These are phyloP conservation scores for Saccharomycopsis malanga DNA, from an alignment of 805 yeast genomes.

Conservation along the genomic window DNA sequence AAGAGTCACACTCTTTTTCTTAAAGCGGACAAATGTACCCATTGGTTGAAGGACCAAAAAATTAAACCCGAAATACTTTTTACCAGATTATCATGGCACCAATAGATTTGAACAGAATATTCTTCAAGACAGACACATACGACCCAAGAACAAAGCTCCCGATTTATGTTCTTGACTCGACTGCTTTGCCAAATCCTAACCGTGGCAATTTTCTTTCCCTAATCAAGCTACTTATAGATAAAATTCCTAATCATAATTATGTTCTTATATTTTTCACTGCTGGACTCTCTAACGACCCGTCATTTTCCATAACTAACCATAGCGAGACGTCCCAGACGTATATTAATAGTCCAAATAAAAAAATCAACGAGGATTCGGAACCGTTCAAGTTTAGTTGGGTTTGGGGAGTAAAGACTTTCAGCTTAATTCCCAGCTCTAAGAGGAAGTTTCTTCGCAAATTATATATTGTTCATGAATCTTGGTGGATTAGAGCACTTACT, in stretches of 20 bases:
- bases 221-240: conserved; percentile 46
- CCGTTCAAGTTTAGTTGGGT: conserved; percentile 39
- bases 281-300: conserved; percentile 48
- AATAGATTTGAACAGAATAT: conserved; percentile 34
- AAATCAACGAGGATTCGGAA: conserved; percentile 32
- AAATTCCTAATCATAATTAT: conserved; percentile 57
- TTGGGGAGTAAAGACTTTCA: conserved; percentile 57
- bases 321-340: background rate
- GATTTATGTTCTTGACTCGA: conserved; percentile 74
- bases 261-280: conserved; percentile 74
- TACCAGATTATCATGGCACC: background rate
- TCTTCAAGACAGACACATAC: conserved; percentile 50
- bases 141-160: conserved; percentile 70
- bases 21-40: too few species aligned
- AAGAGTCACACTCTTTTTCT: too few species aligned
- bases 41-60: too few species aligned
- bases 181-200: conserved; percentile 62
- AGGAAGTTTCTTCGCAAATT: conserved; percentile 52
- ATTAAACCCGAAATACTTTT: too few species aligned
- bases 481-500: conserved; percentile 76
- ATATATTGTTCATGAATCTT: conserved; percentile 82
- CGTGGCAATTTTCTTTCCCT: conserved; percentile 39
- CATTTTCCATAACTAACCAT: conserved; percentile 8
- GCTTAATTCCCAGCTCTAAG: conserved; percentile 49
- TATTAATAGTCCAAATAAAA: background rate